A percentile compares a stretch with the other conserved stretches of the same genome.
These are phyloP conservation scores for Thelephora terrestris DNA, from an alignment of 1,284 basidiomycete species.

Conservation along the genomic window DNA sequence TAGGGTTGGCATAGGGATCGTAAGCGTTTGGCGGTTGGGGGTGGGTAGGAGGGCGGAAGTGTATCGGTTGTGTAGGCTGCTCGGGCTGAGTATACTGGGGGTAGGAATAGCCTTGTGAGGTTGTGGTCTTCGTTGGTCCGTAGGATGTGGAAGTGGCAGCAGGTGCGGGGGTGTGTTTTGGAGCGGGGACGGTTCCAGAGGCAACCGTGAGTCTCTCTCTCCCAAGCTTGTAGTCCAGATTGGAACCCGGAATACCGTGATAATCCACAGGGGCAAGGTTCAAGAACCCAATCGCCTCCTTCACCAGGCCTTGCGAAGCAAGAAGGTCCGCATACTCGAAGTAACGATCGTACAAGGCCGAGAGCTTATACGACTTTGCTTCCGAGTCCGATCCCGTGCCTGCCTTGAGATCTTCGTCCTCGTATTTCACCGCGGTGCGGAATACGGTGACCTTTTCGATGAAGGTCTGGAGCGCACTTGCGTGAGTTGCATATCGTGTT, in stretches of 20 bases:
- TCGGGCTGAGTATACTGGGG: constrained; percentile 12
- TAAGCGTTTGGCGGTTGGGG: constrained; percentile 8
- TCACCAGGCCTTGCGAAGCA: constrained; percentile 81
- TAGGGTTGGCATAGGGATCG: constrained; percentile 25
- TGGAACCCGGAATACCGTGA: constrained; percentile 43
- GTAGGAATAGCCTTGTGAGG: constrained; percentile 12
- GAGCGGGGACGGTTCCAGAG: constrained; percentile 27
- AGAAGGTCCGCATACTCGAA: constrained; percentile 93
- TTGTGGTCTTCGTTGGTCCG: neutral
- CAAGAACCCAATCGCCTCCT: constrained; percentile 76
- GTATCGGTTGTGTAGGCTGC: constrained; percentile 12
- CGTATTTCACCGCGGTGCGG: constrained; percentile 81
- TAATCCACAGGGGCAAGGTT: constrained; percentile 78
- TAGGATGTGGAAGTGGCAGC: constrained; percentile 8
- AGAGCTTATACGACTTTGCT: constrained; percentile 73
- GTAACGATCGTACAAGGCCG: constrained; percentile 85
- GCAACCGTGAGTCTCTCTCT: constrained; percentile 52
- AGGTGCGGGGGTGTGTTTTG: constrained; percentile 17
- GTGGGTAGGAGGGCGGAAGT: constrained; percentile 6
- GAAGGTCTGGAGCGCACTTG: constrained; percentile 85
- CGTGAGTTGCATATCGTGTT: constrained; percentile 79
- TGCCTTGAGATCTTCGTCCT: constrained; percentile 39
- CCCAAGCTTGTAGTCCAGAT: constrained; percentile 48
- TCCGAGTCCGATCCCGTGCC: constrained; percentile 28
- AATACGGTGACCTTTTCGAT: constrained; percentile 97